A percentile compares a stretch with the other conserved stretches of the same genome.
Conservation (phyloP, 805 yeast genomes). For the Kregervanrija pseudodelftensis region DNA sequence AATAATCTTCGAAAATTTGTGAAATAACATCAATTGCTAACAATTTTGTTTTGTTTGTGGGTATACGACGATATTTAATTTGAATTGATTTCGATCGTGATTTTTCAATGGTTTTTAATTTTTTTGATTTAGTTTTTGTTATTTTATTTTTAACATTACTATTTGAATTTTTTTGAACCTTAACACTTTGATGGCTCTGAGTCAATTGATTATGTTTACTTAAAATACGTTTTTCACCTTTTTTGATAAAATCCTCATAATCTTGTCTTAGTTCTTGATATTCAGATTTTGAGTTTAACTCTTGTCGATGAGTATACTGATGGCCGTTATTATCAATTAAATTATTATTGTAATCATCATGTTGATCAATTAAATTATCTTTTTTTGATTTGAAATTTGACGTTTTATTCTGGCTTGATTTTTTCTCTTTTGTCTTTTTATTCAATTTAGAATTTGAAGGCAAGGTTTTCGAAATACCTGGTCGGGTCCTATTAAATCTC, state of each 20-base stretch:
- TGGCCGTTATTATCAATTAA: too few species aligned
- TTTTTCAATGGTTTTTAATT: not conserved
- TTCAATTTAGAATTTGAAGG: too few species aligned
- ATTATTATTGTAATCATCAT: too few species aligned
- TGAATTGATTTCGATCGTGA: conserved; percentile 8
- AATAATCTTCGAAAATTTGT: conserved; percentile 25
- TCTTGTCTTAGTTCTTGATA: not conserved
- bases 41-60: conserved; percentile 22
- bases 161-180: not conserved
- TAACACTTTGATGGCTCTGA: not conserved
- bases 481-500: not conserved
- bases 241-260: not conserved
- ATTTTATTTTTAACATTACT: conserved; percentile 6
- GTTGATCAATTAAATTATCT: too few species aligned
- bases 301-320: too few species aligned
- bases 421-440: too few species aligned
- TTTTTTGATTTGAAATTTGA: too few species aligned
- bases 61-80: conserved; percentile 21
- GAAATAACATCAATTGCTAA: conserved; percentile 28
- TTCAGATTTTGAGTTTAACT: not conserved
- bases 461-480: not conserved
- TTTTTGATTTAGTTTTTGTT: conserved; percentile 1
- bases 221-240: not conserved
- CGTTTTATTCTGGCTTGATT: too few species aligned
- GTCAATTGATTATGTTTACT: not conserved